Base-by-base conservation (phyloP, 805 yeast genomes). In the Soucietia sequanensis region DNA sequence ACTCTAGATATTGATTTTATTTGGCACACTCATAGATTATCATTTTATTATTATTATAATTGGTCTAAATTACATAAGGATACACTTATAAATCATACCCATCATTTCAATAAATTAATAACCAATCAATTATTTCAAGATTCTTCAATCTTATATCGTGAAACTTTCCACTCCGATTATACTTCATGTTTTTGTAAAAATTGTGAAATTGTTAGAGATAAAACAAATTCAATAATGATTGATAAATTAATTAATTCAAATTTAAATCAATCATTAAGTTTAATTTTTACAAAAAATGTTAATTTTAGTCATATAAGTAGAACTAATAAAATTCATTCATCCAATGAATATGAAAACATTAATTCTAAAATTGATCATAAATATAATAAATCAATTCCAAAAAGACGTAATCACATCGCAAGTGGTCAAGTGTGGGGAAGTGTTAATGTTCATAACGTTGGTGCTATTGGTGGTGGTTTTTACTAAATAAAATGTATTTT, bases 1-100 rank as follows among this genome's bases (percentile, higher is more conserved):
- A 50, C 55, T 4, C 34, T 50, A 31, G 53, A 50, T 27, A 50
- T 50, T 15, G 52, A 48, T 25, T 37, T 50, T 27, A 22, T 48
- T 12, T 48, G 55, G 55, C 51, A 42, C 26, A 50, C 52, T 2
- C 51, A 48, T 20, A 48, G 47, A 21, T 35, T 50, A 18, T 31
- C 47, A 4, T 34, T 37, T 33, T 23, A 33, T 18, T 33, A 37
- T 23, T 46, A 48, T 29, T 38, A 44, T 15, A 25, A 43, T 5
- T 41, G 41, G 30, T 23, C 31, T n/a, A 14, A 7, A 2, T 21
- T 34, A 15, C 22, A 23, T 10, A 24, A 28, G 5, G 15, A 27
- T 13, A 14, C 27, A 13, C 30, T 50, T 13, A 37, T 48, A 20
- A 52, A 47, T 30, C 49, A 44, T 18, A 41, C 42, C 24, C 52